Percentiles rank a stretch among this genome's conserved stretches.
These are phyloP conservation scores for Dactylellina sp. DNA, from an alignment of 2,329 filamentous ascomycete genomes.

Conservation along the genomic window DNA sequence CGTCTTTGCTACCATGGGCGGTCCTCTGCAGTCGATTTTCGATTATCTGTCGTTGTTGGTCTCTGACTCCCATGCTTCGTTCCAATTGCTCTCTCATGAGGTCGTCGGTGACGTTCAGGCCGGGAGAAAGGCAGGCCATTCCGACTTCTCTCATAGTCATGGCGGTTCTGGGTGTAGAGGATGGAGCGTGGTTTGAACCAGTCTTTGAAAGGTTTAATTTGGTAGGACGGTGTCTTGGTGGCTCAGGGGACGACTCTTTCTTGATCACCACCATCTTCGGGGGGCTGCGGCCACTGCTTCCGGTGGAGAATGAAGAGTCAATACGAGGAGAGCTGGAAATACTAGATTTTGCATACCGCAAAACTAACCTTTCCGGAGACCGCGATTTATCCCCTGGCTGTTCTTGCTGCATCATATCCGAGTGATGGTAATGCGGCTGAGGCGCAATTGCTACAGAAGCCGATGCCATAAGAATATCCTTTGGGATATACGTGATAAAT, in stretches of 20 bases:
- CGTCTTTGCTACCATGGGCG: conserved; percentile 69
- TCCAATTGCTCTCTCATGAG: conserved; percentile 95
- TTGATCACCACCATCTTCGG: conserved; percentile 89
- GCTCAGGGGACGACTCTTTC: conserved; percentile 92
- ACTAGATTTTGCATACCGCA: conserved; percentile 51
- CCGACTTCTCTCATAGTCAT: conserved; percentile 91
- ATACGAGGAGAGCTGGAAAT: conserved; percentile 57
- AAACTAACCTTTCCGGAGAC: conserved; percentile 57
- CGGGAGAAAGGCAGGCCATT: conserved; percentile 91
- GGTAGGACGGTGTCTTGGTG: conserved; percentile 78
- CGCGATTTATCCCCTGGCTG: conserved; percentile 52
- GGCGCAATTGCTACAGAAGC: conserved; percentile 57
- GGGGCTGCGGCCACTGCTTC: conserved; percentile 51
- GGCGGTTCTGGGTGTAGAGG: conserved; percentile 74
- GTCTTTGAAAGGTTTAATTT: conserved; percentile 81
- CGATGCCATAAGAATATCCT: conserved; percentile 55
- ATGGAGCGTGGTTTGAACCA: conserved; percentile 66
- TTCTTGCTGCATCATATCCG: conserved; percentile 54
- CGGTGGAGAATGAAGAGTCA: conserved; percentile 50
- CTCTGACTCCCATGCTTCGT: conserved; percentile 89
- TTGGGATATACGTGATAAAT: conserved; percentile 39
- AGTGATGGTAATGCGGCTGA: conserved; percentile 53
- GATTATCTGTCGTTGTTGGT: conserved; percentile 94
- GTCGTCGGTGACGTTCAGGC: conserved; percentile 96
- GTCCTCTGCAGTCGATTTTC: conserved; percentile 90